phyloP scores from a whole-genome alignment of 2,329 filamentous ascomycete genomes.

The Penicillium sp. region DNA sequence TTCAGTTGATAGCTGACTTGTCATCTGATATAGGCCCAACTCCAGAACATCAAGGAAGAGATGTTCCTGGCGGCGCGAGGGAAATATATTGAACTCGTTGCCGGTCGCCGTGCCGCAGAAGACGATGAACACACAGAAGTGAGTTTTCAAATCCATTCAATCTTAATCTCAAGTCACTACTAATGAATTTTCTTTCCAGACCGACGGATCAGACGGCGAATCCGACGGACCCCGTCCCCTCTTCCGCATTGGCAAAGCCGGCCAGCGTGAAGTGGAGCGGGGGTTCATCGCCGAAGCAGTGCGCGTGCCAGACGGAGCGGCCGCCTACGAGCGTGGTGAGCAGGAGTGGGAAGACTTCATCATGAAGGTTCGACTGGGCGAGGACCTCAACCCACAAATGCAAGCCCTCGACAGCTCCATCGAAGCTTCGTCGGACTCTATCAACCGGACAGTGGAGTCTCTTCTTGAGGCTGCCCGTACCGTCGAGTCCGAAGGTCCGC shows the following conservation, averaged over 20 bases:
- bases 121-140: conserved; percentile 38
- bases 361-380: conserved; percentile 46
- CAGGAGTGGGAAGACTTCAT: conserved; percentile 50
- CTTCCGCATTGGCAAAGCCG: conserved; percentile 31
- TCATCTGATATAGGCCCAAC: conserved; percentile 14
- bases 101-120: conserved; percentile 29
- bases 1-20: conserved; percentile 10
- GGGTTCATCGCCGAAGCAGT: conserved; percentile 46
- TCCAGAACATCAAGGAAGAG: conserved; percentile 26
- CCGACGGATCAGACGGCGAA: conserved; percentile 42
- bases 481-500: conserved; percentile 20
- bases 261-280: conserved; percentile 35
- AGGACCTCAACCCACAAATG: conserved; percentile 48
- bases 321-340: conserved; percentile 43
- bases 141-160: background rate
- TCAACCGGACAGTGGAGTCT: conserved; percentile 33
- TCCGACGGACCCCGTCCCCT: conserved; percentile 34
- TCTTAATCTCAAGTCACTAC: background rate
- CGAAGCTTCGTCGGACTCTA: conserved; percentile 32
- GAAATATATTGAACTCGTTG: conserved; percentile 29
- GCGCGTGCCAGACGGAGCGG: conserved; percentile 42
- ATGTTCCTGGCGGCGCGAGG: conserved; percentile 29
- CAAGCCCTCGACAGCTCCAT: conserved; percentile 42
- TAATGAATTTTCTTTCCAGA: conserved; percentile 24
- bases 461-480: conserved; percentile 40